phyloP scores from a whole-genome alignment of 257 asterid species.

The Phtheirospermum japonicum region DNA sequence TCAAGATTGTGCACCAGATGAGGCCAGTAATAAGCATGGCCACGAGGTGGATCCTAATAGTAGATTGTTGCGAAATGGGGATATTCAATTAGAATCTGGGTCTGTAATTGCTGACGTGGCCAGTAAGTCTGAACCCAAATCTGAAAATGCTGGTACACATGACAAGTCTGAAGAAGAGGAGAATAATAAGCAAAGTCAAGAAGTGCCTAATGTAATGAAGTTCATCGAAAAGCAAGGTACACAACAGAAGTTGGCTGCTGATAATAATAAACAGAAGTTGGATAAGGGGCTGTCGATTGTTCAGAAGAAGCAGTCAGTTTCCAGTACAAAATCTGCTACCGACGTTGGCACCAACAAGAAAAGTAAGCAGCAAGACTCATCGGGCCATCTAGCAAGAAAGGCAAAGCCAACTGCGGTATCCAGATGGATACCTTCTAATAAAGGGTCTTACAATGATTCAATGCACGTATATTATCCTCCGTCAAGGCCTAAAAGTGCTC shows the following conservation, averaged over 20 bases:
- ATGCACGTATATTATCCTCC: slow-evolving; percentile 97
- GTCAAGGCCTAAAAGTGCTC: slow-evolving; percentile 89
- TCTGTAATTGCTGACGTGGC: background rate
- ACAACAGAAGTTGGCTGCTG: slow-evolving; percentile 44
- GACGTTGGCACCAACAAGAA: slow-evolving; percentile 55
- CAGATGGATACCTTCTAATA: slow-evolving; percentile 91
- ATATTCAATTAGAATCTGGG: slow-evolving; percentile 31
- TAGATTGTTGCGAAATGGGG: slow-evolving; percentile 31
- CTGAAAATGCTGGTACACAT: slow-evolving; percentile 27
- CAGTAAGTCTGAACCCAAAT: slow-evolving; percentile 26
- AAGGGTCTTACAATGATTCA: slow-evolving; percentile 88
- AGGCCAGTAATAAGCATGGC: slow-evolving; percentile 43
- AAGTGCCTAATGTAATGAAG: slow-evolving; percentile 37
- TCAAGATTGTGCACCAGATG: slow-evolving; percentile 87
- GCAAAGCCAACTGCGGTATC: slow-evolving; percentile 85
- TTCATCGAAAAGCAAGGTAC: slow-evolving; percentile 52
- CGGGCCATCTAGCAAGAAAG: slow-evolving; percentile 43
- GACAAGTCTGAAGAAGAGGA: slow-evolving; percentile 46
- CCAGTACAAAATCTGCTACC: slow-evolving; percentile 46
- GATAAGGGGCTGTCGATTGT: slow-evolving; percentile 51
- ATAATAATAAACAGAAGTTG: slow-evolving; percentile 48
- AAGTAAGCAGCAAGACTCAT: slow-evolving; percentile 60
- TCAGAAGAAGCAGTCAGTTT: slow-evolving; percentile 45
- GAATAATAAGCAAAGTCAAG: slow-evolving; percentile 40
- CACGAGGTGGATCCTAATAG: slow-evolving; percentile 27